These are phyloP conservation scores for Tulasnella sp. DNA, from an alignment of 768 basidiomycete genomes.

Conservation along the genomic window DNA sequence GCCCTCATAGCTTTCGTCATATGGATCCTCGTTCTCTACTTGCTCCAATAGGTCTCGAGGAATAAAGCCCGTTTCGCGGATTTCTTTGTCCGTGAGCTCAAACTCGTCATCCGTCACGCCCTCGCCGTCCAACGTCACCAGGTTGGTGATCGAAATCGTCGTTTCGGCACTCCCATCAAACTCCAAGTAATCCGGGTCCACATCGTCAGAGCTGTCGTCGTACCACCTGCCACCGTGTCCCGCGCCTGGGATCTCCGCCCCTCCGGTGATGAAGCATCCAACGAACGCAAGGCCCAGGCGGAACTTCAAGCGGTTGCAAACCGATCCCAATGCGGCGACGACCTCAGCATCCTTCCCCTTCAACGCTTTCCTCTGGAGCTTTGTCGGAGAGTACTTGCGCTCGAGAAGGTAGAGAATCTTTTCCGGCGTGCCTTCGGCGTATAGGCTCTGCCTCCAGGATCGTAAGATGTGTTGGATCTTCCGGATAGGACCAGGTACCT, in stretches of 20 bases:
- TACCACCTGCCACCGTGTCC: conserved; percentile 6
- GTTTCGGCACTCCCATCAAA: conserved; percentile 23
- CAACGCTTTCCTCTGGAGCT: conserved; percentile 23
- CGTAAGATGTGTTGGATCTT: conserved; percentile 26
- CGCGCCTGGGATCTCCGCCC: conserved; percentile 1
- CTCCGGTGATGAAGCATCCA: conserved; percentile 18
- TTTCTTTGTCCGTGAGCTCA: neutral
- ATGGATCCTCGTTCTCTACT: conserved; percentile 26
- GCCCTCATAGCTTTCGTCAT: conserved; percentile 31
- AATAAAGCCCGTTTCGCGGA: neutral
- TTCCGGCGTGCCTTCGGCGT: conserved; percentile 15
- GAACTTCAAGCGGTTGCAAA: conserved; percentile 28
- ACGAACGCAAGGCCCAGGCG: conserved; percentile 30
- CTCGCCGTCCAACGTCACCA: neutral
- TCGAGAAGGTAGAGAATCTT: conserved; percentile 27
- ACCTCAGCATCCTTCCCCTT: conserved; percentile 31
- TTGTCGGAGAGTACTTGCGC: conserved; percentile 26
- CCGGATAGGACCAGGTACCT: conserved; percentile 18
- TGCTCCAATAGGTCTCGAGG: neutral
- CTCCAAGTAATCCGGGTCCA: conserved; percentile 22
- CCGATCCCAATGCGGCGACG: conserved; percentile 23
- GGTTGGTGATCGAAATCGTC: neutral
- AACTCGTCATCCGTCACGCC: neutral
- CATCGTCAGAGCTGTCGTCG: conserved; percentile 7
- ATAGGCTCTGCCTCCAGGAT: conserved; percentile 26